Conservation (phyloP, 768 basidiomycete genomes). For the Aureoboletus auriporus region DNA sequence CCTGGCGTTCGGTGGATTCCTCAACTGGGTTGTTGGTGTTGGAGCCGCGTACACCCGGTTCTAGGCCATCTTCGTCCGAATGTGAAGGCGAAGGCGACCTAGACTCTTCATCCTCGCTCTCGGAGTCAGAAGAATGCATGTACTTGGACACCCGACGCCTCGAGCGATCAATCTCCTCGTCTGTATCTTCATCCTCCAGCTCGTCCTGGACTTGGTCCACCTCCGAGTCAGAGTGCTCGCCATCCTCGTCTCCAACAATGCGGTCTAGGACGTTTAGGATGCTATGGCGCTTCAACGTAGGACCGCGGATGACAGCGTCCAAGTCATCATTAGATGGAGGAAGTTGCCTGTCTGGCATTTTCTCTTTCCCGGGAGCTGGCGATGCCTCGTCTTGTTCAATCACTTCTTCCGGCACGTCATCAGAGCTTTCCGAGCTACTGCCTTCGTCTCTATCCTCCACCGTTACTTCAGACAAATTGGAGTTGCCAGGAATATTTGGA, state of each 20-base stretch:
- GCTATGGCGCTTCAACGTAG: constrained; percentile 21
- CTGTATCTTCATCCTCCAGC: constrained; percentile 36
- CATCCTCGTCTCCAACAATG: constrained; percentile 26
- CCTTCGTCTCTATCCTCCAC: constrained; percentile 37
- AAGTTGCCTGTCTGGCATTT: neutral
- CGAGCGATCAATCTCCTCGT: constrained; percentile 30
- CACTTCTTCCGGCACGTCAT: constrained; percentile 18
- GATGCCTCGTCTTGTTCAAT: constrained; percentile 10
- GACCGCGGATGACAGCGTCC: constrained; percentile 43
- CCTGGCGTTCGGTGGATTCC: neutral
- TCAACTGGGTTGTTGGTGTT: neutral
- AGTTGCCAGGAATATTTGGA: constrained; percentile 28
- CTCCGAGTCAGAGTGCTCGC: constrained; percentile 35
- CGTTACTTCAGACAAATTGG: constrained; percentile 33
- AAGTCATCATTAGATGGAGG: constrained; percentile 24
- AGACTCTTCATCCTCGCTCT: constrained; percentile 32
- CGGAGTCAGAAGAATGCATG: constrained; percentile 30
- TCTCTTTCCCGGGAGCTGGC: neutral
- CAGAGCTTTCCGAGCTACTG: constrained; percentile 36
- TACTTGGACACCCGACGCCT: constrained; percentile 32
- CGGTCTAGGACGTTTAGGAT: constrained; percentile 26
- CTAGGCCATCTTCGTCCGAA: constrained; percentile 24
- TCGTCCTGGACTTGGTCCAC: constrained; percentile 41
- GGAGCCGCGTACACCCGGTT: constrained; percentile 24
- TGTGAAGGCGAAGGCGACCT: constrained; percentile 13